Conservation (phyloP, 352 stramenopile species). For the Phytophthora capsici region DNA sequence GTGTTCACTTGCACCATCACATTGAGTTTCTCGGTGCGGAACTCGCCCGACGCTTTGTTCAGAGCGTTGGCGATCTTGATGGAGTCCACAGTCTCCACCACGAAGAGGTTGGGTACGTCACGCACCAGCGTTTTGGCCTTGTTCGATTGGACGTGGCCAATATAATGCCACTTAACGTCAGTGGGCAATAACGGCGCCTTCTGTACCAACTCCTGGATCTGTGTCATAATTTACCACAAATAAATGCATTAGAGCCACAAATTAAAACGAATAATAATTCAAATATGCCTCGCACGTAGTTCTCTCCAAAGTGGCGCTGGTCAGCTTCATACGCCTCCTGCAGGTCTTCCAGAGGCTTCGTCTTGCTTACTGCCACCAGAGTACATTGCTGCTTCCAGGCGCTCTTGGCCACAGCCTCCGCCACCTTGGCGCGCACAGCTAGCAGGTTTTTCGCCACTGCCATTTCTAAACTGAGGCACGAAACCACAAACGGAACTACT, state of each 20-base stretch:
- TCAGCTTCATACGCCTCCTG: slow-evolving; percentile 90
- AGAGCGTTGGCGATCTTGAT: slow-evolving; percentile 97
- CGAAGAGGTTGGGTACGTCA: slow-evolving; percentile 93
- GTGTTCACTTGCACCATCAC: slow-evolving; percentile 99
- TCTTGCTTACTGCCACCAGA: slow-evolving; percentile 95
- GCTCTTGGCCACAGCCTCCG: slow-evolving; percentile 61
- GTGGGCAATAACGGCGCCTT: slow-evolving; percentile 91
- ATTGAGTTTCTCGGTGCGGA: slow-evolving; percentile 78
- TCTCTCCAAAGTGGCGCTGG: slow-evolving; percentile 97
- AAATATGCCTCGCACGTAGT: slow-evolving; percentile 89
- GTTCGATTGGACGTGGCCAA: slow-evolving; percentile 98
- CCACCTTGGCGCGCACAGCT: slow-evolving; percentile 63
- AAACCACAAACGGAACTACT: background rate
- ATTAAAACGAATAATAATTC: slow-evolving; percentile 3
- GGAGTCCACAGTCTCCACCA: slow-evolving; percentile 97
- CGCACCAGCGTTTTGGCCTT: slow-evolving; percentile 95
- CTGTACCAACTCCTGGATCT: slow-evolving; percentile 96
- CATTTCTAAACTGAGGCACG: slow-evolving; percentile 27
- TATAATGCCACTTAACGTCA: slow-evolving; percentile 98
- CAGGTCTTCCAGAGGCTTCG: slow-evolving; percentile 91
- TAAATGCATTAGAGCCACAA: slow-evolving; percentile 14
- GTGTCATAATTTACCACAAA: slow-evolving; percentile 23
- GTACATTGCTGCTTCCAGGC: slow-evolving; percentile 70
- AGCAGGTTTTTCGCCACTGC: slow-evolving; percentile 65
- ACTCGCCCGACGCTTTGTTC: slow-evolving; percentile 85